A percentile compares a stretch with the other conserved stretches of the same genome.
These are phyloP conservation scores for Mycena epipterygia DNA, from an alignment of 768 basidiomycete genomes.

Conservation along the genomic window DNA sequence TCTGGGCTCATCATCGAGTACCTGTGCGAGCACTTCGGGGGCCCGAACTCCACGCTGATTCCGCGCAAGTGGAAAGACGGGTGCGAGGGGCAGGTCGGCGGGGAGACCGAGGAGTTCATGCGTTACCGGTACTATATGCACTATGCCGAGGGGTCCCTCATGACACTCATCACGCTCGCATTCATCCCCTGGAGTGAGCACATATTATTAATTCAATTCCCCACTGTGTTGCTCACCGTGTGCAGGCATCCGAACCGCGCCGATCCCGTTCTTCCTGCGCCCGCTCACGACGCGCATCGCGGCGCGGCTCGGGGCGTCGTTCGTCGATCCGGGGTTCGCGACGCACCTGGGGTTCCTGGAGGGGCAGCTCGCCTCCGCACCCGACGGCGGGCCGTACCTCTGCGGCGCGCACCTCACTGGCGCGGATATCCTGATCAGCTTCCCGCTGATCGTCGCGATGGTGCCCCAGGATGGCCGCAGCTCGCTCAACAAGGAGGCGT, in stretches of 20 bases:
- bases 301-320: not conserved
- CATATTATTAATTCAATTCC: not conserved
- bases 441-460: not conserved
- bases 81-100: conserved; percentile 1
- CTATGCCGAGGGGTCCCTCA: conserved; percentile 7
- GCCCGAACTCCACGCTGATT: not conserved
- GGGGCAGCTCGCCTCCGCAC: conserved; percentile 13
- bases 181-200: not conserved
- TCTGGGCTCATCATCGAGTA: conserved; percentile 50
- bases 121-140: conserved; percentile 12
- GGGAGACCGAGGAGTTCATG: conserved; percentile 3
- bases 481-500: conserved; percentile 5
- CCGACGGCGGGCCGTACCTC: conserved; percentile 21
- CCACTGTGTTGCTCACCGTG: not conserved
- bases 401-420: conserved; percentile 11
- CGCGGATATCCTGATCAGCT: conserved; percentile 25
- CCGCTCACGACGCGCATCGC: conserved; percentile 16
- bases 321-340: not conserved
- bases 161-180: not conserved
- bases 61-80: not conserved
- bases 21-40: conserved; percentile 25
- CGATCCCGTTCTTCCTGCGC: conserved; percentile 5
- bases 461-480: conserved; percentile 4
- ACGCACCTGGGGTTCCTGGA: conserved; percentile 17
- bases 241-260: not conserved